Base-by-base conservation (phyloP, 1,139 yeast species). In the Diutina neorugosa region DNA sequence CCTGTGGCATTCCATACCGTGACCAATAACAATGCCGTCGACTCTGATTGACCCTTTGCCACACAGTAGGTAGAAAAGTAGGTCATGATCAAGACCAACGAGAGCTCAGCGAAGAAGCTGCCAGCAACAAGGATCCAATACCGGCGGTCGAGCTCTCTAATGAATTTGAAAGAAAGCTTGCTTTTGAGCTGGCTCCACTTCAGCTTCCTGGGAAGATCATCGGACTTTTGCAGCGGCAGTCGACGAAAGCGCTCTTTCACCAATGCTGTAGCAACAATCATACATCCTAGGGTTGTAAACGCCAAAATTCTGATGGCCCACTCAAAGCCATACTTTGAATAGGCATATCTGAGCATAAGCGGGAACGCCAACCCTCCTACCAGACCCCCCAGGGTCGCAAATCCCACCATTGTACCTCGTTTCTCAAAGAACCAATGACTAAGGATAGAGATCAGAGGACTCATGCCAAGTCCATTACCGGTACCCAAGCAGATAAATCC, bases 341-440 rank as follows among this genome's bases (percentile, higher is more conserved):
- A 83, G 16, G 82, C 63, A 42, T 71, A 70, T 56, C 83, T 68
- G 57, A 83, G 70, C 69, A 82, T 72, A 52, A 81, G 69, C 0
- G 89, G 86, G 64, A 82, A 79, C 14, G 76, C 63, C 31, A 80
- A 68, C 40, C 87, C 88, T 14, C 87, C 88, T 11, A 81, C 67
- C 18, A 83, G 77, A 0, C 86, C 87, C 18, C 87, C 87, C 60
- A 77, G 69, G 1, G 85, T 78, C 2, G 85, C 82, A 0, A 80
- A 57, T 0, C 84, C 83, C 19, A 78, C 71, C 2, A 82, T 82
- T 37, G 71, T 64, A 0, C 83, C 86, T 54, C 86, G 68, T 55
- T 73, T 74, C 51, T 66, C 67, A 54, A 67, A 65, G 60, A 81
- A 82, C 77, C 82, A 81, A 55, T 82, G 85, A n/a, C 82, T 76